Evolutionary conservation across 2,329 filamentous ascomycete species (phyloP).

Genomic region (Epichloe sibirici): DNA sequence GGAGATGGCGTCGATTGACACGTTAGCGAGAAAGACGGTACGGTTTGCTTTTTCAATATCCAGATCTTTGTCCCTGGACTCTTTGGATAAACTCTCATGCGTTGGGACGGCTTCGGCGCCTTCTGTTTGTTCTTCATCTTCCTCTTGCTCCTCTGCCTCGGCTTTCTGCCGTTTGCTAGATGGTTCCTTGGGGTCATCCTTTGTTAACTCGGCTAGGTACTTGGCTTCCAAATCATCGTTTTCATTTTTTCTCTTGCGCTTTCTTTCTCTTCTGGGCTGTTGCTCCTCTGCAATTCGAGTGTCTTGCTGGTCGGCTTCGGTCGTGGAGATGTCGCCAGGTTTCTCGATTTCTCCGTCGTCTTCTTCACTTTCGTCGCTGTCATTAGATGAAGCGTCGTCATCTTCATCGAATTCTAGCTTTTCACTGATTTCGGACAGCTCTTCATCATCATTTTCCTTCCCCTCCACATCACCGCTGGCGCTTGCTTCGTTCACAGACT

Average conservation of each 20-base stretch:
- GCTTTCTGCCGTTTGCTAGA: conserved; percentile 42
- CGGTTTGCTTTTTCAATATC: conserved; percentile 63
- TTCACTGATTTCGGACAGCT: conserved; percentile 16
- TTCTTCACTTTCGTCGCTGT: conserved; percentile 11
- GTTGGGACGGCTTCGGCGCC: conserved; percentile 33
- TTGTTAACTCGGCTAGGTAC: conserved; percentile 54
- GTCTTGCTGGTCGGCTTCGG: conserved; percentile 7
- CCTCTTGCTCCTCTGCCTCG: conserved; percentile 11
- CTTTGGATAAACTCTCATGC: conserved; percentile 44
- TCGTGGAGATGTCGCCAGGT: not conserved
- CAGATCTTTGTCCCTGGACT: conserved; percentile 58
- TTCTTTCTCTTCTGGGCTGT: conserved; percentile 36
- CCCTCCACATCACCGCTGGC: conserved; percentile 16
- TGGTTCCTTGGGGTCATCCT: conserved; percentile 46
- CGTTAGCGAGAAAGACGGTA: conserved; percentile 88
- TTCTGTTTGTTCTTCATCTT: conserved; percentile 24
- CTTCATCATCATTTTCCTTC: conserved; percentile 17
- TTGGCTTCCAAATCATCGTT: conserved; percentile 58
- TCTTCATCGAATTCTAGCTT: conserved; percentile 18
- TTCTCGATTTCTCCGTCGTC: conserved; percentile 9
- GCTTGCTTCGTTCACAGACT: conserved; percentile 12
- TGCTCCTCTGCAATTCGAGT: conserved; percentile 23
- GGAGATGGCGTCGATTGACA: conserved; percentile 70
- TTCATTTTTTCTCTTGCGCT: conserved; percentile 55
- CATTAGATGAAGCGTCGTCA: conserved; percentile 11